phyloP scores from a whole-genome alignment of 129 eudicot species.

The Artemisia argyi region DNA sequence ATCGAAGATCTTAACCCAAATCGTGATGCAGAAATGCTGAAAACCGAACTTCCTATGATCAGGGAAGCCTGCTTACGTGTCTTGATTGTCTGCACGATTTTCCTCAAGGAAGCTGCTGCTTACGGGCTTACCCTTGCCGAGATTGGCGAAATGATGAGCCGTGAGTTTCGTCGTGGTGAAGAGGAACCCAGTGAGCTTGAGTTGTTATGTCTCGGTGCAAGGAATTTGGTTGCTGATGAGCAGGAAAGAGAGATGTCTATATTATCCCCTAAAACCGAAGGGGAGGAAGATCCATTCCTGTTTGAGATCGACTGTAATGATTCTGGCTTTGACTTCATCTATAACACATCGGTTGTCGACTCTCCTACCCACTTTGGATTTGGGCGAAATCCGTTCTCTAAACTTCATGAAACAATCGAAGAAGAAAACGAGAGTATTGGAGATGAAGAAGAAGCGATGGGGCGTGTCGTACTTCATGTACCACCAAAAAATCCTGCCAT shows the following conservation, averaged over 20 bases:
- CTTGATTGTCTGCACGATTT: slow-evolving; percentile 67
- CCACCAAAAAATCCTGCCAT: slow-evolving; percentile 11
- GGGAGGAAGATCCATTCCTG: slow-evolving; percentile 48
- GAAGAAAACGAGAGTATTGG: slow-evolving; percentile 42
- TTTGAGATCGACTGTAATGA: slow-evolving; percentile 63
- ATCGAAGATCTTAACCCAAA: slow-evolving; percentile 67
- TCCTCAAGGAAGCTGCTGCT: slow-evolving; percentile 83
- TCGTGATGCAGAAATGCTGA: slow-evolving; percentile 63
- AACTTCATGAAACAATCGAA: slow-evolving; percentile 52
- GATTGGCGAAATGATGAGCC: slow-evolving; percentile 93
- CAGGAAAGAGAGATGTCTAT: slow-evolving; percentile 33
- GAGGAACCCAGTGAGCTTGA: slow-evolving; percentile 94
- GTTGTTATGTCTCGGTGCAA: slow-evolving; percentile 74
- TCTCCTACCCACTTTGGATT: slow-evolving; percentile 37
- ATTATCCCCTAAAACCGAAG: slow-evolving; percentile 48
- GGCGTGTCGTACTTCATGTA: slow-evolving; percentile 11
- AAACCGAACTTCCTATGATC: slow-evolving; percentile 78
- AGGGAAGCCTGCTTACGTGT: slow-evolving; percentile 85
- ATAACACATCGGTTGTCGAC: slow-evolving; percentile 21
- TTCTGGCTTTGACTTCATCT: slow-evolving; percentile 30
- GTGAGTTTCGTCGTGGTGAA: slow-evolving; percentile 89
- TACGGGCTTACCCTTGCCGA: slow-evolving; percentile 85
- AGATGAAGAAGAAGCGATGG: slow-evolving; percentile 31
- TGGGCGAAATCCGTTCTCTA: slow-evolving; percentile 51
- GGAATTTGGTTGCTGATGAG: slow-evolving; percentile 58